Conservation (phyloP, 805 yeast species). For the Wickerhamomyces canadensis region DNA sequence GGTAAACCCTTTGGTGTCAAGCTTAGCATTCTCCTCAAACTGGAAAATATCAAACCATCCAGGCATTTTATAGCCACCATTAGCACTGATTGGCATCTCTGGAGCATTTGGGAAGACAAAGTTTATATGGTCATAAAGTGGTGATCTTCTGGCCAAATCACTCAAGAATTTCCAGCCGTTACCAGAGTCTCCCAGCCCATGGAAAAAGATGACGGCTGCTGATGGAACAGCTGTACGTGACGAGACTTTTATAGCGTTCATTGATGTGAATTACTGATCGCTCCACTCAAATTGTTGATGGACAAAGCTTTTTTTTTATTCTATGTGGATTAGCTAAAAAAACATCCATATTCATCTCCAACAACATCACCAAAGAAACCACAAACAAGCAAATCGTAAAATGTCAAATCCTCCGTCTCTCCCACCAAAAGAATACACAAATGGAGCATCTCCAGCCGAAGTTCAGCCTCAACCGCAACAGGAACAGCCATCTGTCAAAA, state of each 20-base stretch:
- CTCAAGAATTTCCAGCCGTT: conserved; percentile 80
- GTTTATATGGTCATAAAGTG: conserved; percentile 44
- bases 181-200: conserved; percentile 86
- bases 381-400: no score
- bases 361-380: no score
- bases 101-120: conserved; percentile 88
- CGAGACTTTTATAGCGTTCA: conserved; percentile 21
- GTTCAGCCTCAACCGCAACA: not conserved
- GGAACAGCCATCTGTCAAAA: not conserved
- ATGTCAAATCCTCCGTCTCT: not conserved
- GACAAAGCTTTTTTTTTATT: not conserved
- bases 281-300: not conserved
- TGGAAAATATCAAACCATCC: conserved; percentile 76
- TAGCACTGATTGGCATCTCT: conserved; percentile 53
- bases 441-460: not conserved
- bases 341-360: no score
- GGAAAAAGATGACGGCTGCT: conserved; percentile 65
- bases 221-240: conserved; percentile 29
- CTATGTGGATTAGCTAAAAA: no score
- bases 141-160: conserved; percentile 39
- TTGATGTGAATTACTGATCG: not conserved
- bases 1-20: conserved; percentile 46
- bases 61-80: conserved; percentile 60
- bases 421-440: not conserved
- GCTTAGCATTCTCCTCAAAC: conserved; percentile 26